phyloP scores from a whole-genome alignment of 139 green algal species.

The Deuterostichococcus epilithicus region DNA sequence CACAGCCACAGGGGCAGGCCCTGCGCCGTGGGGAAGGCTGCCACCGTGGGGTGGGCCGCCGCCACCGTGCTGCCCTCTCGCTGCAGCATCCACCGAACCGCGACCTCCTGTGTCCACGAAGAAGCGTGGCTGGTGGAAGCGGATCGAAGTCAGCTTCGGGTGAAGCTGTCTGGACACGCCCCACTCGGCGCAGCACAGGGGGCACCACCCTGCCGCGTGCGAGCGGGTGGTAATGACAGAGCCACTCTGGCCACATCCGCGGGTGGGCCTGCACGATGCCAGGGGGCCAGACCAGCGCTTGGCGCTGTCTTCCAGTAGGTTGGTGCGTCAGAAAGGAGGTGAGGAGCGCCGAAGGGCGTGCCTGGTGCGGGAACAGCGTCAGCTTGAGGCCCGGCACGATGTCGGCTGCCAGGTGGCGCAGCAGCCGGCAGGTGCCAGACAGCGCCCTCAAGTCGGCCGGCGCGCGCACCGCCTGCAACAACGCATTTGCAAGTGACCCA shows the following conservation, averaged over 20 bases:
- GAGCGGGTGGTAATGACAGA: neutral
- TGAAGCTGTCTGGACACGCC: neutral
- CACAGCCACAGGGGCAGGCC: conserved; percentile 30
- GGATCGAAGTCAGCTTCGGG: neutral
- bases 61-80: conserved; percentile 25
- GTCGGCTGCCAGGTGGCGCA: conserved; percentile 27
- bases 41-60: conserved; percentile 38
- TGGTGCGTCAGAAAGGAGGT: neutral
- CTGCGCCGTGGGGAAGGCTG: conserved; percentile 13
- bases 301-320: neutral
- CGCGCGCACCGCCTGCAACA: conserved; percentile 16
- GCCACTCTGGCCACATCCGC: neutral
- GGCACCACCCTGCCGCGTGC: neutral
- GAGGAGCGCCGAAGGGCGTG: neutral
- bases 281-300: neutral
- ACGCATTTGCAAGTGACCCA: too few relatives aligned
- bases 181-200: neutral
- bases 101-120: conserved; percentile 34
- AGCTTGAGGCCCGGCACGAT: conserved; percentile 51
- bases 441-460: conserved; percentile 21
- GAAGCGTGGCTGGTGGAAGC: neutral
- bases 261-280: neutral
- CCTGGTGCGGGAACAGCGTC: conserved; percentile 55
- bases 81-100: conserved; percentile 65
- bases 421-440: conserved; percentile 27